Conservation (phyloP, 352 stramenopile species). For the Globisporangium spinosum region DNA sequence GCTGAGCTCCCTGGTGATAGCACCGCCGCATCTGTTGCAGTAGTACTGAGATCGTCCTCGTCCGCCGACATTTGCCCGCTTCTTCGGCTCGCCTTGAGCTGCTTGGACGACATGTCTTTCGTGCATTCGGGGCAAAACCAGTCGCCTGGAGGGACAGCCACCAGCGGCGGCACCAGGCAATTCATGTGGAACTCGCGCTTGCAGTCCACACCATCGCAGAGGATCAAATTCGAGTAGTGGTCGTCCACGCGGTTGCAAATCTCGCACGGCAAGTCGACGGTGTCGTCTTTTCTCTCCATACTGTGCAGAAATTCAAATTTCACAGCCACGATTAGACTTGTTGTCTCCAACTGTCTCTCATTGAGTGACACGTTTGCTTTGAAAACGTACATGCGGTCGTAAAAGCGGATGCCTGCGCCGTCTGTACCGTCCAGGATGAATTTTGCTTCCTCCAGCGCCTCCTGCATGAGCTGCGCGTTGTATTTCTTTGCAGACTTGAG, state of each 20-base stretch:
- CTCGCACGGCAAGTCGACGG: slow-evolving; percentile 78
- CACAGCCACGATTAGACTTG: slow-evolving; percentile 5
- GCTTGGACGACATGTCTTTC: slow-evolving; percentile 33
- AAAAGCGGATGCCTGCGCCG: slow-evolving; percentile 53
- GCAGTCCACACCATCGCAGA: slow-evolving; percentile 82
- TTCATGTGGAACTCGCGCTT: slow-evolving; percentile 87
- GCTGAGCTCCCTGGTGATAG: slow-evolving; percentile 8
- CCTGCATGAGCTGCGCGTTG: slow-evolving; percentile 61
- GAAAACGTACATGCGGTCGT: slow-evolving; percentile 72
- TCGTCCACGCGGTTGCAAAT: slow-evolving; percentile 79
- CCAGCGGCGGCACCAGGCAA: slow-evolving; percentile 65
- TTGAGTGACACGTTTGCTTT: neutral
- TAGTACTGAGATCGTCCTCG: slow-evolving; percentile 15
- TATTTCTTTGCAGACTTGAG: slow-evolving; percentile 71
- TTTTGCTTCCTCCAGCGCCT: slow-evolving; percentile 70
- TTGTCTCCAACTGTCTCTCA: neutral
- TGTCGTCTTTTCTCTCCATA: slow-evolving; percentile 62
- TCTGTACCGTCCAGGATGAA: slow-evolving; percentile 61
- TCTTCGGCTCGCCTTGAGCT: slow-evolving; percentile 24
- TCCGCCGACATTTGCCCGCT: slow-evolving; percentile 2
- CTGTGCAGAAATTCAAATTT: slow-evolving; percentile 24
- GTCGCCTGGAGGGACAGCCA: slow-evolving; percentile 54
- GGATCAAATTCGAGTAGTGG: slow-evolving; percentile 76
- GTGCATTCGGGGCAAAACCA: slow-evolving; percentile 78
- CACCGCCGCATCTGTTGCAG: slow-evolving; percentile 15